Percentiles rank a stretch among this genome's conserved stretches.
These are phyloP conservation scores for Dryas octopetala DNA, from an alignment of 306 rosid species.

Conservation along the genomic window DNA sequence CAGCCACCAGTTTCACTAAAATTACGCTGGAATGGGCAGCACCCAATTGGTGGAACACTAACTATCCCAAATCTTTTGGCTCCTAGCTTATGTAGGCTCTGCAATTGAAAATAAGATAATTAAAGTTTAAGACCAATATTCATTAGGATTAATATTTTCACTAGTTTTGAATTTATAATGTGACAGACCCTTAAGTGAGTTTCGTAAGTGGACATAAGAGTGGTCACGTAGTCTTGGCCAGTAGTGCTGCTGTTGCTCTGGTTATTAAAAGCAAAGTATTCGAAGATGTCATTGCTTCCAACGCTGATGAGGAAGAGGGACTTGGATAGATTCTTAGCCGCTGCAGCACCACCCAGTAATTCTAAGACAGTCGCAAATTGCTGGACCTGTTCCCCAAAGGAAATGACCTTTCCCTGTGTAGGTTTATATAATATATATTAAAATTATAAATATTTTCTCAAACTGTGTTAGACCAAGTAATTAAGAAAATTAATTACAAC, in stretches of 20 bases:
- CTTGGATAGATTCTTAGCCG: slow-evolving; percentile 5
- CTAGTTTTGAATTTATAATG: too few species aligned
- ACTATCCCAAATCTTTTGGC: slow-evolving; percentile 26
- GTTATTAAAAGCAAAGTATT: slow-evolving; percentile 3
- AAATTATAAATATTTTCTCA: neutral
- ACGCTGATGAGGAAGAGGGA: slow-evolving; percentile 31
- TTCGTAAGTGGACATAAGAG: slow-evolving; percentile 21
- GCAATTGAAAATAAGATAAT: neutral
- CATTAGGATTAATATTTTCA: too few species aligned
- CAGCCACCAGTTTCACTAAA: neutral
- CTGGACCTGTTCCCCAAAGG: slow-evolving; percentile 18
- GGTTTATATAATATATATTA: neutral
- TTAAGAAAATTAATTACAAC: too few species aligned
- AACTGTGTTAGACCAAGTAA: too few species aligned
- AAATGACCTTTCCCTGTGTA: slow-evolving; percentile 13
- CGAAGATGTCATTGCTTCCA: slow-evolving; percentile 33
- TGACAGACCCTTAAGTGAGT: slow-evolving; percentile 14
- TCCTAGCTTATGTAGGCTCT: slow-evolving; percentile 24
- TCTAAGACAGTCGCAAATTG: slow-evolving; percentile 16
- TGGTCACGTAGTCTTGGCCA: neutral
- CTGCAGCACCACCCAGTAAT: neutral
- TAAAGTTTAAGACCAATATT: too few species aligned
- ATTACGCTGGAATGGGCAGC: slow-evolving; percentile 13
- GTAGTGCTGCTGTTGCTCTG: neutral
- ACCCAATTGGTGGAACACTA: slow-evolving; percentile 25